A percentile compares a stretch with the other conserved stretches of the same genome.
Conservation (phyloP, 495 filamentous ascomycete genomes). For the Podospora australis region DNA sequence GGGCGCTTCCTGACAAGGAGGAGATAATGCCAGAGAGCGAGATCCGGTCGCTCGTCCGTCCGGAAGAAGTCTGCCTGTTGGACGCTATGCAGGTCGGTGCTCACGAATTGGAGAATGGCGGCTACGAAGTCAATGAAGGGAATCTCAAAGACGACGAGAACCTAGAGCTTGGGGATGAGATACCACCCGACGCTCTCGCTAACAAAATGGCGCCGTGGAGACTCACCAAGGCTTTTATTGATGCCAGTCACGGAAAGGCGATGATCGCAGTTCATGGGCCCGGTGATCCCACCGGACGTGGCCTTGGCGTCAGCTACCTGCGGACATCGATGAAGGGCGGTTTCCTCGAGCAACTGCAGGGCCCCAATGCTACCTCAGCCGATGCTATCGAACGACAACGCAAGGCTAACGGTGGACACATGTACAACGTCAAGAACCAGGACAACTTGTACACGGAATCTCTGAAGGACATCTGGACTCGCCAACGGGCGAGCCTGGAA, state of each 20-base stretch:
- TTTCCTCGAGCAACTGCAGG: conserved; percentile 85
- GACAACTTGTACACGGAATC: conserved; percentile 82
- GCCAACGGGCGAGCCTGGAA: conserved; percentile 71
- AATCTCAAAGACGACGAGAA: conserved; percentile 46
- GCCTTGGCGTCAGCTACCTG: conserved; percentile 90
- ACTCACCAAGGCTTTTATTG: conserved; percentile 87
- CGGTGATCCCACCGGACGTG: conserved; percentile 91
- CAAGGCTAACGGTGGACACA: conserved; percentile 88
- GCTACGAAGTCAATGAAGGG: conserved; percentile 62
- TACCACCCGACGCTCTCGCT: conserved; percentile 59
- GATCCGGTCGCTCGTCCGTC: conserved; percentile 80
- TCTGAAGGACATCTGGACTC: conserved; percentile 83
- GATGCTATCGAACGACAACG: conserved; percentile 57
- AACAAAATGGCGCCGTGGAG: conserved; percentile 87
- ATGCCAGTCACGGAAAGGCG: conserved; percentile 89
- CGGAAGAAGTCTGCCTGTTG: conserved; percentile 88
- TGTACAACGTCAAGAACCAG: conserved; percentile 92
- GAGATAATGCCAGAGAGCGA: conserved; percentile 66
- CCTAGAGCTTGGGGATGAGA: conserved; percentile 45
- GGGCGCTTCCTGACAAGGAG: conserved; percentile 69
- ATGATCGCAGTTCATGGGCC: conserved; percentile 94
- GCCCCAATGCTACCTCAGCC: conserved; percentile 77
- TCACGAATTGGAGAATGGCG: conserved; percentile 70
- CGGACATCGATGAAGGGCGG: conserved; percentile 98
- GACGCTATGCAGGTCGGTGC: conserved; percentile 96